Conservation (phyloP, 2,329 filamentous ascomycete genomes). For the Botrytis pseudocinerea region DNA sequence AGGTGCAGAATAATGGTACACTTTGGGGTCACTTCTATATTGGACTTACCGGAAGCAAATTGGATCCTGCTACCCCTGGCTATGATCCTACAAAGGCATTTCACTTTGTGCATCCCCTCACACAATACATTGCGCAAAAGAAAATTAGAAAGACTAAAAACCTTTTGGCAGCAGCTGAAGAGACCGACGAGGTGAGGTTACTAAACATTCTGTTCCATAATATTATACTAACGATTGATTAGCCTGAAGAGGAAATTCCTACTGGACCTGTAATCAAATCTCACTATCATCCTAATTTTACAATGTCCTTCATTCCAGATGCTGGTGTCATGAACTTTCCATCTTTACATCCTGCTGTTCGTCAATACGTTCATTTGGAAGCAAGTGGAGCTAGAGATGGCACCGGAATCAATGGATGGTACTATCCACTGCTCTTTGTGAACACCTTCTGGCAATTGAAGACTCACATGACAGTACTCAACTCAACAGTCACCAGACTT, state of each 20-base stretch:
- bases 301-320: constrained; percentile 81
- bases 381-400: constrained; percentile 77
- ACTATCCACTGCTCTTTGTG: constrained; percentile 84
- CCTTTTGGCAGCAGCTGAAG: constrained; percentile 60
- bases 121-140: constrained; percentile 88
- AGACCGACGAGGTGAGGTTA: constrained; percentile 50
- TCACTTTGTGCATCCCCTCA: constrained; percentile 81
- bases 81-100: constrained; percentile 79
- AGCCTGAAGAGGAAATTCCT: constrained; percentile 51
- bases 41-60: constrained; percentile 68
- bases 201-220: constrained; percentile 33
- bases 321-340: constrained; percentile 68
- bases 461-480: constrained; percentile 86
- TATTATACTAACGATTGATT: constrained; percentile 48
- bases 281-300: constrained; percentile 95
- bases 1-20: constrained; percentile 88
- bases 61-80: constrained; percentile 71
- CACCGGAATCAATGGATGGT: constrained; percentile 88
- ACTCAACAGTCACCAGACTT: constrained; percentile 80
- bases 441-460: constrained; percentile 98
- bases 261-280: constrained; percentile 72
- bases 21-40: constrained; percentile 95
- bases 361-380: constrained; percentile 79
- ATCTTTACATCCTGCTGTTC: constrained; percentile 69
- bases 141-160: constrained; percentile 86